Evolutionary conservation across 1,139 yeast genomes (phyloP).

Genomic region (Lodderomyces parapsilosis): DNA sequence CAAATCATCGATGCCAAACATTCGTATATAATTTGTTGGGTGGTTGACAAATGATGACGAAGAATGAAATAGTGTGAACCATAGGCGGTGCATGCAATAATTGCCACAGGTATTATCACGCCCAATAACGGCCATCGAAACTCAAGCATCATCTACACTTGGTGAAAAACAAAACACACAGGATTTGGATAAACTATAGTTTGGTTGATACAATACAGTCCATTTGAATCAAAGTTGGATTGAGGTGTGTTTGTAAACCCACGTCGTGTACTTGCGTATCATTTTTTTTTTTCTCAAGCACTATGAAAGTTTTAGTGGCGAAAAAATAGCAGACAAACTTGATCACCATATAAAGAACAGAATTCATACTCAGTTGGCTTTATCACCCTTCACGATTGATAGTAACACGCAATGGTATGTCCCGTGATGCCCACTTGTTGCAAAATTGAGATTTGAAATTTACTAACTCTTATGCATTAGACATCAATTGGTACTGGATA

Average conservation of each 20-base stretch:
- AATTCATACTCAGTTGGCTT: neutral
- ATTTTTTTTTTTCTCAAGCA: neutral
- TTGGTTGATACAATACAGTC: too few relatives aligned
- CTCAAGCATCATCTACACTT: slow-evolving; percentile 29
- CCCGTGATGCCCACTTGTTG: too few relatives aligned
- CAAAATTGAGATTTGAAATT: too few relatives aligned
- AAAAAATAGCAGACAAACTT: slow-evolving; percentile 2
- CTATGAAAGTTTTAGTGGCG: slow-evolving; percentile 10
- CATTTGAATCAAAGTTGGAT: too few relatives aligned
- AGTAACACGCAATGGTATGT: slow-evolving; percentile 7
- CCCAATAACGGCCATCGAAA: slow-evolving; percentile 49
- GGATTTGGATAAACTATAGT: too few relatives aligned
- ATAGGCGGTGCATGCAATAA: slow-evolving; percentile 64
- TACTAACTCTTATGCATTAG: slow-evolving; percentile 13
- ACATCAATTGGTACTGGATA: slow-evolving; percentile 97
- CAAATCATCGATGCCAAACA: slow-evolving; percentile 57
- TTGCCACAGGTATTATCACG: slow-evolving; percentile 52
- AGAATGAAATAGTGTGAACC: slow-evolving; percentile 63
- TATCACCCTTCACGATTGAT: too few relatives aligned
- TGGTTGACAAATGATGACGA: slow-evolving; percentile 36
- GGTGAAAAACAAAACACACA: neutral
- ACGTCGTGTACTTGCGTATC: slow-evolving; percentile 1
- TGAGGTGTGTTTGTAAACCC: neutral
- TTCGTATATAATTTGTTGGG: slow-evolving; percentile 50
- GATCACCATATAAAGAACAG: too few relatives aligned